Evolutionary conservation across 148 eudicot genomes (phyloP).

Genomic region (Agrostemma githago): DNA sequence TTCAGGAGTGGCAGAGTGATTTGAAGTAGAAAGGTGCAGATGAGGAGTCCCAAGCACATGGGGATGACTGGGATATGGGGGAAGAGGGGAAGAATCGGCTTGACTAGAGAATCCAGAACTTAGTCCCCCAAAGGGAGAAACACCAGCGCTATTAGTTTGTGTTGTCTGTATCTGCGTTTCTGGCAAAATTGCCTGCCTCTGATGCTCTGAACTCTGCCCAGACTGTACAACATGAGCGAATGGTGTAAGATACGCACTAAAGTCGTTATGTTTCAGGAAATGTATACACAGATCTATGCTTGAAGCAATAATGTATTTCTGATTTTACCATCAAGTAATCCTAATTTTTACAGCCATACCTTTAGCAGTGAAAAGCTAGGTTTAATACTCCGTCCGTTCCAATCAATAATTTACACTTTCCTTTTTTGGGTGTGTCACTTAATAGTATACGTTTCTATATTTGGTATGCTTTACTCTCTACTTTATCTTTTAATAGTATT

Average conservation of each 20-base stretch:
- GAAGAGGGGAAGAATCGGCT: slow-evolving; percentile 45
- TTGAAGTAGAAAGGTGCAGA: slow-evolving; percentile 52
- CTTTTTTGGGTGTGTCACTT: too few relatives aligned
- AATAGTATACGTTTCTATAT: too few relatives aligned
- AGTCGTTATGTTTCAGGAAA: slow-evolving; percentile 2
- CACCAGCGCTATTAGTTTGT: slow-evolving; percentile 50
- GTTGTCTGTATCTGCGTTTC: slow-evolving; percentile 58
- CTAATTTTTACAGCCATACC: background rate
- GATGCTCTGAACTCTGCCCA: slow-evolving; percentile 63
- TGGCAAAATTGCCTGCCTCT: slow-evolving; percentile 51
- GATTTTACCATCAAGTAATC: background rate
- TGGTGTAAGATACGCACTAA: slow-evolving; percentile 4
- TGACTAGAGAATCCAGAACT: slow-evolving; percentile 51
- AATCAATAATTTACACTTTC: too few relatives aligned
- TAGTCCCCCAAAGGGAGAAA: slow-evolving; percentile 40
- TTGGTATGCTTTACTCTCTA: too few relatives aligned
- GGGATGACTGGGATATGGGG: slow-evolving; percentile 50
- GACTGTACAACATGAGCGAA: slow-evolving; percentile 36
- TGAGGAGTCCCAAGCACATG: slow-evolving; percentile 47
- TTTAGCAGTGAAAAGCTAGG: background rate
- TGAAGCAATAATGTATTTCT: background rate
- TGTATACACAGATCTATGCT: background rate
- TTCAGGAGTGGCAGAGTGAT: slow-evolving; percentile 44
- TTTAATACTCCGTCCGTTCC: background rate
- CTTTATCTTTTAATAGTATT: too few relatives aligned